Conservation (phyloP, 108 stramenopile species). For the Nannochloropsis gaditana region DNA sequence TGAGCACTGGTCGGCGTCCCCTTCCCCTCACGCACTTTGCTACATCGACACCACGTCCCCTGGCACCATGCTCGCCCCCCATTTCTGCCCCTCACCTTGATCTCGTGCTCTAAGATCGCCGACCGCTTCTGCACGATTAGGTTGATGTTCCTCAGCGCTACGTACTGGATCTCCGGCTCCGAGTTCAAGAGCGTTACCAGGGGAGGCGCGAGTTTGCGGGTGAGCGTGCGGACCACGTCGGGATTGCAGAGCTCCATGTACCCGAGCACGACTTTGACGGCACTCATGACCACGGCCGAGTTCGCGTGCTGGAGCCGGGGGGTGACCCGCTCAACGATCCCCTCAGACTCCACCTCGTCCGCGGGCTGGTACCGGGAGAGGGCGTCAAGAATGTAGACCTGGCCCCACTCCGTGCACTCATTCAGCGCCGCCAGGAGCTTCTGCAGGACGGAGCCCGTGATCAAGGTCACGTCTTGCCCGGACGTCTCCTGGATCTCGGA, state of each 20-base stretch:
- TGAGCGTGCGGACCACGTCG: constrained; percentile 46
- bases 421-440: constrained; percentile 96
- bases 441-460: constrained; percentile 81
- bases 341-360: constrained; percentile 62
- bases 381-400: constrained; percentile 77
- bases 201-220: constrained; percentile 92
- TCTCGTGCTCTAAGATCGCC: constrained; percentile 88
- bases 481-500: constrained; percentile 92
- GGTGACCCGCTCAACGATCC: constrained; percentile 96
- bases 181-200: constrained; percentile 92
- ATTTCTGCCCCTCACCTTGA: constrained; percentile 62
- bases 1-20: background rate
- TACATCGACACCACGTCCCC: background rate
- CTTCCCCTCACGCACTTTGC: too few relatives aligned
- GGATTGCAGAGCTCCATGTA: constrained; percentile 78
- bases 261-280: constrained; percentile 92
- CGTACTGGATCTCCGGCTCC: constrained; percentile 98
- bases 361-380: constrained; percentile 76
- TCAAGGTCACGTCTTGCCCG: constrained; percentile 85
- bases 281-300: constrained; percentile 96
- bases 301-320: constrained; percentile 97
- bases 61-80: background rate
- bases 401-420: constrained; percentile 99
- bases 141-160: constrained; percentile 97
- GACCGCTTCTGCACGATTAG: constrained; percentile 96